phyloP scores from a whole-genome alignment of 2,329 filamentous ascomycete genomes.

The Sporothrix dimorphospora region DNA sequence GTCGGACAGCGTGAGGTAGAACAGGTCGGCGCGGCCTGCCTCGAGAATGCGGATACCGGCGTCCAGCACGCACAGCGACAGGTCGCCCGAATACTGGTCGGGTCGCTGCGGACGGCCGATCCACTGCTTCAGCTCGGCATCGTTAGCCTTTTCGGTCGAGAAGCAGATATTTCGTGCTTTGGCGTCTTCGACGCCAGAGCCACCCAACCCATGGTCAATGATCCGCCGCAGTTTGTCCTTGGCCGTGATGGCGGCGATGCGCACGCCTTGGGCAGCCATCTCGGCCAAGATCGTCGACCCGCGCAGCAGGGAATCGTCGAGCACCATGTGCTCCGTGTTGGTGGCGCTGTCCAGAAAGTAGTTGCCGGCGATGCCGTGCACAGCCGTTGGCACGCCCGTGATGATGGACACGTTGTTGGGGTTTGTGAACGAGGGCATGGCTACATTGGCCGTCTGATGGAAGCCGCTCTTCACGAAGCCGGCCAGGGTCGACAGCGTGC shows the following conservation, averaged over 20 bases:
- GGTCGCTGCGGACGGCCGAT: slow-evolving; percentile 42
- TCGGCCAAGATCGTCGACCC: slow-evolving; percentile 48
- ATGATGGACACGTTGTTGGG: slow-evolving; percentile 52
- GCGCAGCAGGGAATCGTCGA: slow-evolving; percentile 46
- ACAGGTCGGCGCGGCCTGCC: slow-evolving; percentile 45
- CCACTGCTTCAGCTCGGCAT: slow-evolving; percentile 37
- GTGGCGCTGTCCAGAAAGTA: slow-evolving; percentile 48
- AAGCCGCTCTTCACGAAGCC: slow-evolving; percentile 44
- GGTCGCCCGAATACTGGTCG: slow-evolving; percentile 48
- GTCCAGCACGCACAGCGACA: slow-evolving; percentile 50
- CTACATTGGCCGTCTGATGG: slow-evolving; percentile 43
- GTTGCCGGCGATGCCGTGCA: slow-evolving; percentile 50
- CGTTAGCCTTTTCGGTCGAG: slow-evolving; percentile 45
- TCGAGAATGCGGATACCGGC: slow-evolving; percentile 48
- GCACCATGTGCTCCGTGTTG: slow-evolving; percentile 46
- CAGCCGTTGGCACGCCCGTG: slow-evolving; percentile 45
- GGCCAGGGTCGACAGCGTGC: slow-evolving; percentile 42
- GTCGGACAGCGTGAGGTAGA: slow-evolving; percentile 50
- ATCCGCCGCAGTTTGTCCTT: slow-evolving; percentile 51
- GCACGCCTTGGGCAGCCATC: slow-evolving; percentile 45
- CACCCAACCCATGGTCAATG: slow-evolving; percentile 43
- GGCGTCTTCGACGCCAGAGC: slow-evolving; percentile 25
- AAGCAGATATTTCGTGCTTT: slow-evolving; percentile 41
- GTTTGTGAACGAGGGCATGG: slow-evolving; percentile 51
- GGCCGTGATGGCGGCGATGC: slow-evolving; percentile 49